Conservation (phyloP, 2,329 filamentous ascomycete genomes). For the Hypocrella siamensis region DNA sequence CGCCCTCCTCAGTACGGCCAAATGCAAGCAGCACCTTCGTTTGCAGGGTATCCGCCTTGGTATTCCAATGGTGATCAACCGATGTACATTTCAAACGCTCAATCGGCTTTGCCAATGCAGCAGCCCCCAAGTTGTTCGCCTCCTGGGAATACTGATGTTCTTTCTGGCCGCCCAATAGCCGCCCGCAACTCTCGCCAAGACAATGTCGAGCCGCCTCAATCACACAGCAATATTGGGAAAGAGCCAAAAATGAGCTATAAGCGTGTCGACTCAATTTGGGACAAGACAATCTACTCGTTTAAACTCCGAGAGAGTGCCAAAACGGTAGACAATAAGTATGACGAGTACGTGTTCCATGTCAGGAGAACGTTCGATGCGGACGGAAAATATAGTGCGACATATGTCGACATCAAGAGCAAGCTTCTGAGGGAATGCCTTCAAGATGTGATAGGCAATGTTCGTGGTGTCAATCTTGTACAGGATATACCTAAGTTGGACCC, state of each 20-base stretch:
- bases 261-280: conserved; percentile 39
- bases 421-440: conserved; percentile 48
- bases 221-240: conserved; percentile 5
- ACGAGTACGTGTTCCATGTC: conserved; percentile 72
- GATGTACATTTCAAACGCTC: too few relatives aligned
- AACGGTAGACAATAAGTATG: conserved; percentile 39
- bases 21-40: too few relatives aligned
- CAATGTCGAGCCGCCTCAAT: not conserved
- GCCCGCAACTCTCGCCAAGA: too few relatives aligned
- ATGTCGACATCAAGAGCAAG: conserved; percentile 78
- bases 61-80: too few relatives aligned
- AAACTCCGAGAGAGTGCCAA: conserved; percentile 40
- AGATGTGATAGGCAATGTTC: conserved; percentile 19
- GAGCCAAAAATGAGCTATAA: conserved; percentile 24
- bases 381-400: conserved; percentile 57
- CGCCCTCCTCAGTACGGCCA: too few relatives aligned
- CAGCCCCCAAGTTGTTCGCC: too few relatives aligned
- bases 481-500: conserved; percentile 61
- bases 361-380: conserved; percentile 72
- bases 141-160: too few relatives aligned
- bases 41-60: too few relatives aligned
- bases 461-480: conserved; percentile 58
- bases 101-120: too few relatives aligned
- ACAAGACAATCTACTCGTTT: conserved; percentile 30
- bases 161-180: too few relatives aligned